A percentile compares a stretch with the other conserved stretches of the same genome.
Conservation (phyloP, 2,329 filamentous ascomycete genomes). For the Cladosporium phlei region DNA sequence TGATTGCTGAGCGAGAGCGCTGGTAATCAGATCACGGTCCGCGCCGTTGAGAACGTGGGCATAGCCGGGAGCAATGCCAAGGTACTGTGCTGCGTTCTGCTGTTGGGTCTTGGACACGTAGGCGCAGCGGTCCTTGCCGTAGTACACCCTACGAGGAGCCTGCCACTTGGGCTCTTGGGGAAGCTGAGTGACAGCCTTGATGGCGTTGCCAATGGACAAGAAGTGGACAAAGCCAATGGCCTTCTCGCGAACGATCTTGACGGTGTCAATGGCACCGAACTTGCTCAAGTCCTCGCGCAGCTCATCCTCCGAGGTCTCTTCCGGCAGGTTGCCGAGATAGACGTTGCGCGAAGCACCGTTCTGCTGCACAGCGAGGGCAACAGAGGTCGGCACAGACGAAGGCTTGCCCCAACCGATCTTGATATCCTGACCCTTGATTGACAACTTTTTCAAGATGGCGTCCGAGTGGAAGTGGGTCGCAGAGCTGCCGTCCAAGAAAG, state of each 20-base stretch:
- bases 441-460: constrained; percentile 98
- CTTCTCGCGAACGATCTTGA: constrained; percentile 98
- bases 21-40: constrained; percentile 94
- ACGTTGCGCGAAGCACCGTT: constrained; percentile 95
- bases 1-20: constrained; percentile 92
- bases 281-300: constrained; percentile 91
- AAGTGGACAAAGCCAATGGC: constrained; percentile 97
- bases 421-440: constrained; percentile 97
- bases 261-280: constrained; percentile 92
- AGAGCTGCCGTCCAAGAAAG: constrained; percentile 94
- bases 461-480: constrained; percentile 99
- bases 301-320: constrained; percentile 87
- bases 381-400: constrained; percentile 93
- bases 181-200: constrained; percentile 95
- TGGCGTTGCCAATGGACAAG: constrained; percentile 92
- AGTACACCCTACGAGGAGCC: constrained; percentile 90
- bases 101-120: constrained; percentile 99
- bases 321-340: constrained; percentile 87
- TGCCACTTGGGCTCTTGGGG: constrained; percentile 98
- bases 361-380: constrained; percentile 95
- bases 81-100: constrained; percentile 96
- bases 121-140: constrained; percentile 95
- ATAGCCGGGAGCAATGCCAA: constrained; percentile 94
- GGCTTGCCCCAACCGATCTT: constrained; percentile 99
- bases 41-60: constrained; percentile 94